Base-by-base conservation (phyloP, 2,329 filamentous ascomycete genomes). In the Talaromyces sp. region DNA sequence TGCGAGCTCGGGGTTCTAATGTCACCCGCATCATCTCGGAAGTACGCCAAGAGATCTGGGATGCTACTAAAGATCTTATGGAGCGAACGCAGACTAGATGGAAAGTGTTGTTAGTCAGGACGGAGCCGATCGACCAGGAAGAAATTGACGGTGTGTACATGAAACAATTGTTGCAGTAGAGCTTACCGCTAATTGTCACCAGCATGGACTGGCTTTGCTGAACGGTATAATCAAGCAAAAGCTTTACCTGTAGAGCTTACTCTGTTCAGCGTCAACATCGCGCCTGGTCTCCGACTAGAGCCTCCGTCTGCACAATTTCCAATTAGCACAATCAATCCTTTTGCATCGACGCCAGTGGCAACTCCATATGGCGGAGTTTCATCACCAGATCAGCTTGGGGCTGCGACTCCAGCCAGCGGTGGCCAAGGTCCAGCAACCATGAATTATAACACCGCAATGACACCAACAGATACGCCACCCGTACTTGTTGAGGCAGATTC, bases 11-110 rank as follows among this genome's bases (percentile, higher is more conserved):
- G 69, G 64, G 71, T 21, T 71, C 71, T 25, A 69, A 65, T 54
- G 65, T 70, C 14, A 63, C 67, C 28, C 70, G 77, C 57, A 63
- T 69, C 12, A 77, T 85, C 60, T 72, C 74, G 5, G 82, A 85
- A 35, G 76, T 86, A 12, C 80, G 82, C 14, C 77, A 77, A 65
- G 83, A 86, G 58, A 81, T 87, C 3, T 87, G 84, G 83, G 77
- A 80, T 31, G 81, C 81, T 11, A 86, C 84, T 0, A 75, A 80
- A 48, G 81, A 82, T 39, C 82, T 87, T 18, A 76, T 86, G 67
- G 78, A 81, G 18, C 79, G 77, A 50, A 75, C 80, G 56, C 78
- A 81, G 63, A 79, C 82, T 5, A 78, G 79, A 9, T 87, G 84
- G 84, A 81, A 81, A 25, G 71, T 87, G 4, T 81, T 83, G 59